phyloP scores from a whole-genome alignment of 2,329 filamentous ascomycete species.

The Lecanicillium sp. region DNA sequence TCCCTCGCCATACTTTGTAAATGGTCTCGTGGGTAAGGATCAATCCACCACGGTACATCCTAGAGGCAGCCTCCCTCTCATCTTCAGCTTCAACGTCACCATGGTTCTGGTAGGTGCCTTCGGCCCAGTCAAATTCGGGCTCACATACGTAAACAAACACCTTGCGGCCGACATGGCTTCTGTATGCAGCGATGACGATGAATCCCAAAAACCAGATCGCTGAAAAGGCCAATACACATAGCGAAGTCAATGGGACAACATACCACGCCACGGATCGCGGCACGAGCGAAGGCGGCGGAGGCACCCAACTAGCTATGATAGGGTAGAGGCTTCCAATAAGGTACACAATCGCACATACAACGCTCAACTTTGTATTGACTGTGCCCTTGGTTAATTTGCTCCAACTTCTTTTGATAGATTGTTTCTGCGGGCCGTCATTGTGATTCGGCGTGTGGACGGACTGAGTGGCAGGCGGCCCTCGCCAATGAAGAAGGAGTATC shows the following conservation, averaged over 20 bases:
- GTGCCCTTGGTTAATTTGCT: slow-evolving; percentile 21
- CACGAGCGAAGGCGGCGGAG: background rate
- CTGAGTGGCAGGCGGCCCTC: slow-evolving; percentile 20
- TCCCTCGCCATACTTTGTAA: slow-evolving; percentile 10
- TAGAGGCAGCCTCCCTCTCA: slow-evolving; percentile 6
- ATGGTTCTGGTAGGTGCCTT: slow-evolving; percentile 9
- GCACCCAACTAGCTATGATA: slow-evolving; percentile 23
- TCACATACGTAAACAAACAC: slow-evolving; percentile 26
- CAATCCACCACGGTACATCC: slow-evolving; percentile 16
- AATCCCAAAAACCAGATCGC: slow-evolving; percentile 28
- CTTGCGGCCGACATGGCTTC: slow-evolving; percentile 20
- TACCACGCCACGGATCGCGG: slow-evolving; percentile 17
- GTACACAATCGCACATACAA: slow-evolving; percentile 22
- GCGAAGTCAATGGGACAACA: slow-evolving; percentile 22
- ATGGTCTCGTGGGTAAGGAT: slow-evolving; percentile 29
- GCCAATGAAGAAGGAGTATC: slow-evolving; percentile 26
- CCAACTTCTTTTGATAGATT: slow-evolving; percentile 17
- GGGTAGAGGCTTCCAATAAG: slow-evolving; percentile 23
- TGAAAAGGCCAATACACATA: slow-evolving; percentile 19
- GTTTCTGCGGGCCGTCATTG: slow-evolving; percentile 9
- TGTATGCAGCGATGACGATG: slow-evolving; percentile 19
- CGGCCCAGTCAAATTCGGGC: slow-evolving; percentile 24
- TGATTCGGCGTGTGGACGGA: slow-evolving; percentile 6
- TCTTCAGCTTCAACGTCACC: slow-evolving; percentile 7
- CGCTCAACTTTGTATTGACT: slow-evolving; percentile 22